phyloP scores from a whole-genome alignment of 1,284 basidiomycete species.

The Sphaerobolus stellatus region DNA sequence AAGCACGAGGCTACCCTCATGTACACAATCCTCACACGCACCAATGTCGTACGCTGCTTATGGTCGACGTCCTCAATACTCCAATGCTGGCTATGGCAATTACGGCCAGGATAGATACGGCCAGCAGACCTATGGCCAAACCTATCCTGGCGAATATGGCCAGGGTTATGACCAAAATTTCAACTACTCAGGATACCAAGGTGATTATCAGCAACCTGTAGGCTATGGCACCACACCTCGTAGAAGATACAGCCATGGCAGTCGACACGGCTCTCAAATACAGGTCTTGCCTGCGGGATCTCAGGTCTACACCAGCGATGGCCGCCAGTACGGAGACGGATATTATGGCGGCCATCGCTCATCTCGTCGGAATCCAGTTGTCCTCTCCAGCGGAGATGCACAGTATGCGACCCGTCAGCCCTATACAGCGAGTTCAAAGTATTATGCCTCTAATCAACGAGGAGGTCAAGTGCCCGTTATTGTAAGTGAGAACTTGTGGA shows the following conservation, averaged over 20 bases:
- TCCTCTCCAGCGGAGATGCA: background rate
- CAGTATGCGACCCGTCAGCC: background rate
- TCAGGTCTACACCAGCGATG: background rate
- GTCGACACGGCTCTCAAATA: background rate
- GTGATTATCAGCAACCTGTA: slow-evolving; percentile 1
- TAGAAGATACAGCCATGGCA: slow-evolving; percentile 1
- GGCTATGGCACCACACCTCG: slow-evolving; percentile 1
- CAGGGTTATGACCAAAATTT: background rate
- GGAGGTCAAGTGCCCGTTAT: slow-evolving; percentile 10
- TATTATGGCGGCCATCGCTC: background rate
- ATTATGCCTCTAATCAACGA: slow-evolving; percentile 3
- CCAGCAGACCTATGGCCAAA: background rate
- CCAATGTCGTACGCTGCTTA: background rate
- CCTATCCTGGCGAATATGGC: background rate
- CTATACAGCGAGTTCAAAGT: slow-evolving; percentile 3
- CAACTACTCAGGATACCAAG: background rate
- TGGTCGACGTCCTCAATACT: slow-evolving; percentile 5
- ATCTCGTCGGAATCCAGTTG: slow-evolving; percentile 3
- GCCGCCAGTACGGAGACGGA: slow-evolving; percentile 1
- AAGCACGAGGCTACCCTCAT: too few species aligned
- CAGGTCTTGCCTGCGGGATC: background rate
- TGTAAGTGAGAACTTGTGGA: background rate
- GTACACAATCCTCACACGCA: too few species aligned
- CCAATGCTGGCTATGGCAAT: slow-evolving; percentile 6
- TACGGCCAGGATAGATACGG: background rate